phyloP scores from a whole-genome alignment of 1,284 basidiomycete species.

The Leccinum subrobustum region DNA sequence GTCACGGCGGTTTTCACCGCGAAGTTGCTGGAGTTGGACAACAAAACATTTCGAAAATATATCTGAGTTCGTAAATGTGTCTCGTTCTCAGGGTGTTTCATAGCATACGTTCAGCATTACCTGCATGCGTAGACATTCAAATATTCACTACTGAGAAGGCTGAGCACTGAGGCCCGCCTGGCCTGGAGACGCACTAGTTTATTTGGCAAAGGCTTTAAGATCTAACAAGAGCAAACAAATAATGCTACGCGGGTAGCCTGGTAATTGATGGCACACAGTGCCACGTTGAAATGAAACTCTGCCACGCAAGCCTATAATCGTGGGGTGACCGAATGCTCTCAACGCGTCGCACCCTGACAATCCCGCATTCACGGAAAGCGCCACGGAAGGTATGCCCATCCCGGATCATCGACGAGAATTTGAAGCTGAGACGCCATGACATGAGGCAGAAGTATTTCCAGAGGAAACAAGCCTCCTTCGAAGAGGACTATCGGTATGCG shows the following conservation, averaged over 20 bases:
- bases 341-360: slow-evolving; percentile 21
- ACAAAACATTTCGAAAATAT: slow-evolving; percentile 86
- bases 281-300: slow-evolving; percentile 27
- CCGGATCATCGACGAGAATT: neutral
- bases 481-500: slow-evolving; percentile 93
- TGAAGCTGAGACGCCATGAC: slow-evolving; percentile 39
- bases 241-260: neutral
- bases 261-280: neutral
- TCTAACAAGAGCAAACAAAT: slow-evolving; percentile 35
- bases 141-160: neutral
- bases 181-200: slow-evolving; percentile 8
- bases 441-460: slow-evolving; percentile 64
- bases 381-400: slow-evolving; percentile 46
- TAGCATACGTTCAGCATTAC: slow-evolving; percentile 29
- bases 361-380: slow-evolving; percentile 43
- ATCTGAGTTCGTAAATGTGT: slow-evolving; percentile 82
- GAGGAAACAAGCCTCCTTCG: slow-evolving; percentile 86
- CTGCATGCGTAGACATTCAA: neutral
- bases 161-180: neutral
- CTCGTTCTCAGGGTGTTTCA: slow-evolving; percentile 50
- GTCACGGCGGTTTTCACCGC: slow-evolving; percentile 70
- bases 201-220: slow-evolving; percentile 35
- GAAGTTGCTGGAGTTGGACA: slow-evolving; percentile 76
- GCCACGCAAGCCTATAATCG: slow-evolving; percentile 51
- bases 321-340: slow-evolving; percentile 35